A percentile compares a stretch with the other conserved stretches of the same genome.
phyloP scores from a whole-genome alignment of 176 grass and related monocot species.

The Saccharum officinarum region DNA sequence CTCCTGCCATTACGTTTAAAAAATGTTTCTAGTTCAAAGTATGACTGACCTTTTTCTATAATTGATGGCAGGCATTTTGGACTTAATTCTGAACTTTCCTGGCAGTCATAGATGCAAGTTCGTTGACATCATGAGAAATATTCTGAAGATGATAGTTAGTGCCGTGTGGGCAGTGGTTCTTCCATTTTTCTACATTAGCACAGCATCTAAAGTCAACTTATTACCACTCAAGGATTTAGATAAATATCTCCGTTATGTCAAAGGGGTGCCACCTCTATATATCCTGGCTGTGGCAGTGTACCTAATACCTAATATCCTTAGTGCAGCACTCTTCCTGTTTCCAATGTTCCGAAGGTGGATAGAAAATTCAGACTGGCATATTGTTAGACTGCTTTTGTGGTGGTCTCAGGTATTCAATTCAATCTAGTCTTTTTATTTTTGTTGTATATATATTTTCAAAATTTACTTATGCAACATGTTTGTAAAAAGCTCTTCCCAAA shows the following conservation, averaged over 20 bases:
- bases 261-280: constrained; percentile 86
- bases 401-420: constrained; percentile 85
- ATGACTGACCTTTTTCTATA: constrained; percentile 20
- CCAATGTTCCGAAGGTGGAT: constrained; percentile 89
- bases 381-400: constrained; percentile 83
- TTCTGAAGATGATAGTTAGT: constrained; percentile 81
- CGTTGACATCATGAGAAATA: constrained; percentile 63
- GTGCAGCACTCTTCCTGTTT: constrained; percentile 69
- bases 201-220: constrained; percentile 54
- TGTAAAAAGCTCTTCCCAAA: constrained; percentile 1
- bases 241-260: constrained; percentile 56
- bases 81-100: constrained; percentile 91
- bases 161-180: constrained; percentile 79
- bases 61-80: constrained; percentile 79
- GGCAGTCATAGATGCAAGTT: constrained; percentile 82
- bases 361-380: constrained; percentile 85
- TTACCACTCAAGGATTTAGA: constrained; percentile 51
- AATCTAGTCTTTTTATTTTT: constrained; percentile 18
- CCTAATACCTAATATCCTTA: constrained; percentile 79
- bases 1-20: background rate
- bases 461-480: background rate
- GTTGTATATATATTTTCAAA: background rate
- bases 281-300: constrained; percentile 79
- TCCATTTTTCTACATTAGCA: constrained; percentile 81
- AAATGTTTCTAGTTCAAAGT: background rate